Evolutionary conservation across 192 early-diverging fungal genomes (phyloP).

Genomic region (Piromyces sp.): DNA sequence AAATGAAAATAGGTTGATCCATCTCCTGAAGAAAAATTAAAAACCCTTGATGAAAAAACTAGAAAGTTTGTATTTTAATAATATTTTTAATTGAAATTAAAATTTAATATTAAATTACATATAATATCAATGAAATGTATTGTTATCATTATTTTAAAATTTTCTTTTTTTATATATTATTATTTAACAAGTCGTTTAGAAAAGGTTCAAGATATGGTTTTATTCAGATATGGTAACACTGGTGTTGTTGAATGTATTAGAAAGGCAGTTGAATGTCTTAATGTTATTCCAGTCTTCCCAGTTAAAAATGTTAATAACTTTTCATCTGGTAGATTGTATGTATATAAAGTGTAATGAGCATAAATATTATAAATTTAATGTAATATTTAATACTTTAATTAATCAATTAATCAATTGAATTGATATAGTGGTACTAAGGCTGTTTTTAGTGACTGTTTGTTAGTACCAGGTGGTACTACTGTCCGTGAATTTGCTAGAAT

Average conservation of each 20-base stretch:
- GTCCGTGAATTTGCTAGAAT: slow-evolving; percentile 57
- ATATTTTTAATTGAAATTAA: too few relatives aligned
- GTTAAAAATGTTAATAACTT: slow-evolving; percentile 59
- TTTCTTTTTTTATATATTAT: too few relatives aligned
- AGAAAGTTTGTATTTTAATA: background rate
- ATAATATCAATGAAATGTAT: too few relatives aligned
- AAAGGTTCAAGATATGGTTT: slow-evolving; percentile 44
- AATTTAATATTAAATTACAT: too few relatives aligned
- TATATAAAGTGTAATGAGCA: background rate
- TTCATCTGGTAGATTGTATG: slow-evolving; percentile 18
- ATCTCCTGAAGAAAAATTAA: slow-evolving; percentile 6
- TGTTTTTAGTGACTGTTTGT: slow-evolving; percentile 57
- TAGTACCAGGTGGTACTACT: slow-evolving; percentile 50
- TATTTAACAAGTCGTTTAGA: slow-evolving; percentile 8
- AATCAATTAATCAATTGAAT: too few relatives aligned
- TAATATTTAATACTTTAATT: too few relatives aligned
- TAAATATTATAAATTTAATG: too few relatives aligned
- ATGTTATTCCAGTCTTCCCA: slow-evolving; percentile 53
- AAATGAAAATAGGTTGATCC: background rate
- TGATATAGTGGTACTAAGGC: slow-evolving; percentile 10
- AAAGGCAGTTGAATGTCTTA: slow-evolving; percentile 40
- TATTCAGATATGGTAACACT: slow-evolving; percentile 68
- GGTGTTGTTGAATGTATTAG: slow-evolving; percentile 57
- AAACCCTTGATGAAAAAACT: slow-evolving; percentile 14
- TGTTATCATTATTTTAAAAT: too few relatives aligned